Conservation (phyloP, 2,329 filamentous ascomycete species). For the Delphinella strobiligena region DNA sequence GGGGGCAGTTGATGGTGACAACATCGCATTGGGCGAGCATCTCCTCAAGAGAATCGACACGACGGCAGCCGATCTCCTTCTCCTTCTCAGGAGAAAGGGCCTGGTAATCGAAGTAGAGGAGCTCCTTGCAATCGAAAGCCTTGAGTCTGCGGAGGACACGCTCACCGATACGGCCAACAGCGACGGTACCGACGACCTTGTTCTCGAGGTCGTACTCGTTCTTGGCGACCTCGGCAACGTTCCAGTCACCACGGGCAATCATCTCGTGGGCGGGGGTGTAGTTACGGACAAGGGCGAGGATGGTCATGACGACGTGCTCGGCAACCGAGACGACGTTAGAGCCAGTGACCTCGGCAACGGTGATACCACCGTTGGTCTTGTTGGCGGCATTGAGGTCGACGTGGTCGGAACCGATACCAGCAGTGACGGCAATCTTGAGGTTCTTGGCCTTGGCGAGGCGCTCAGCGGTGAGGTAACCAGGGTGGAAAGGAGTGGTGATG, state of each 20-base stretch:
- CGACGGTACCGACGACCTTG: slow-evolving; percentile 97
- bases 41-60: slow-evolving; percentile 83
- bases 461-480: slow-evolving; percentile 92
- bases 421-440: slow-evolving; percentile 91
- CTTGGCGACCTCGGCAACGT: slow-evolving; percentile 93
- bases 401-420: slow-evolving; percentile 96
- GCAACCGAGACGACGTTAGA: slow-evolving; percentile 98
- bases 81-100: slow-evolving; percentile 73
- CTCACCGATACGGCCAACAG: slow-evolving; percentile 94
- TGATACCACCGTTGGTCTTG: slow-evolving; percentile 95
- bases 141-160: slow-evolving; percentile 92
- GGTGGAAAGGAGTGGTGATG: slow-evolving; percentile 99
- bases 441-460: slow-evolving; percentile 98
- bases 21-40: slow-evolving; percentile 89
- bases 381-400: slow-evolving; percentile 95
- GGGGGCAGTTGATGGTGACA: slow-evolving; percentile 98
- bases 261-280: slow-evolving; percentile 96
- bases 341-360: slow-evolving; percentile 93
- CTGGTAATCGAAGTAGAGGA: slow-evolving; percentile 99
- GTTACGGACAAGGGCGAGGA: slow-evolving; percentile 90
- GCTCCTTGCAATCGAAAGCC: slow-evolving; percentile 98
- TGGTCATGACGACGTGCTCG: slow-evolving; percentile 99
- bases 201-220: slow-evolving; percentile 95
- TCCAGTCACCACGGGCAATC: slow-evolving; percentile 80
- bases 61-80: slow-evolving; percentile 88